Evolutionary conservation across 1,139 yeast genomes (phyloP).

Genomic region (Lodderomyces parapsilosis): DNA sequence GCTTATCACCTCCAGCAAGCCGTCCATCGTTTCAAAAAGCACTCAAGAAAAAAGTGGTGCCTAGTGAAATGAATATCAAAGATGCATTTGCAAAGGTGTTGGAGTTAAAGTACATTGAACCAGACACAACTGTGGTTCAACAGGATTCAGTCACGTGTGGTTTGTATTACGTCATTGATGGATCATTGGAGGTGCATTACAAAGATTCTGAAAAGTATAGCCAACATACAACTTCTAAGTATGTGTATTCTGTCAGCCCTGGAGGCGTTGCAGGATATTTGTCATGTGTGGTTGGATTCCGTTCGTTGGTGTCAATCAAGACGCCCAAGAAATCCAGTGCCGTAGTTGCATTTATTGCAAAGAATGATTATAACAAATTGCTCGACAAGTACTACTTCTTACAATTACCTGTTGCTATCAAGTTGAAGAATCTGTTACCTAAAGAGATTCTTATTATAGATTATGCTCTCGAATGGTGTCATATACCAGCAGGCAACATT

Average conservation of each 20-base stretch:
- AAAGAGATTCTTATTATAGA: conserved; percentile 72
- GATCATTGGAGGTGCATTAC: conserved; percentile 63
- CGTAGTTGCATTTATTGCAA: conserved; percentile 72
- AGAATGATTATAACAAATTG: conserved; percentile 58
- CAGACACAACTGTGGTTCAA: conserved; percentile 57
- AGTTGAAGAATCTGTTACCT: conserved; percentile 65
- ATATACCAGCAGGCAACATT: conserved; percentile 78
- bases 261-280: conserved; percentile 91
- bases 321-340: conserved; percentile 53
- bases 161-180: conserved; percentile 75
- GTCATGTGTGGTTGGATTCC: conserved; percentile 75
- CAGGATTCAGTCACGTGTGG: conserved; percentile 74
- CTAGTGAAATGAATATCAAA: conserved; percentile 35
- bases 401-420: conserved; percentile 74
- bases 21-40: neutral
- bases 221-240: conserved; percentile 14
- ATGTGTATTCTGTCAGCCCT: conserved; percentile 57
- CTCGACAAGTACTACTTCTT: conserved; percentile 76
- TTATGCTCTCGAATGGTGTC: conserved; percentile 94
- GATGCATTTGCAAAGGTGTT: conserved; percentile 64
- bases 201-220: conserved; percentile 22
- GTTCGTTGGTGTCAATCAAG: conserved; percentile 69
- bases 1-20: conserved; percentile 1
- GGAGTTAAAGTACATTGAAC: conserved; percentile 53
- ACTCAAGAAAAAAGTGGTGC: conserved; percentile 4